A percentile compares a stretch with the other conserved stretches of the same genome.
These are phyloP conservation scores for Acephala macrosclerotiorum DNA, from an alignment of 2,329 filamentous ascomycete genomes.

Conservation along the genomic window DNA sequence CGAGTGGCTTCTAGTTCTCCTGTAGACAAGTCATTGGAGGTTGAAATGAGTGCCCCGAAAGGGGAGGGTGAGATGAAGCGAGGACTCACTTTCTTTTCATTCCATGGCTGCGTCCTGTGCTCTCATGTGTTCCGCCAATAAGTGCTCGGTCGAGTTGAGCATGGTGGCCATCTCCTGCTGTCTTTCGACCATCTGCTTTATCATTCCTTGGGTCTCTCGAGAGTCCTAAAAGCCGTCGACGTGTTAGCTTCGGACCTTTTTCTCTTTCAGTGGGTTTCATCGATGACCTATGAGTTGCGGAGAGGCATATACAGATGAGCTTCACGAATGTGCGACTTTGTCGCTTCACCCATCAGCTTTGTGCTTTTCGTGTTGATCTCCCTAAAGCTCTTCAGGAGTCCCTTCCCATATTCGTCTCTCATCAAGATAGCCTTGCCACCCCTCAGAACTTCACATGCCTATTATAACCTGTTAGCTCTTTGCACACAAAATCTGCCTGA, in stretches of 20 bases:
- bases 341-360: conserved; percentile 12
- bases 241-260: conserved; percentile 1
- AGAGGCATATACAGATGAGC: conserved; percentile 7
- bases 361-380: conserved; percentile 5
- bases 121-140: neutral
- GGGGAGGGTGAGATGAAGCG: neutral
- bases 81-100: neutral
- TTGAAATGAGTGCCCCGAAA: neutral
- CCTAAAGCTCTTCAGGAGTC: neutral
- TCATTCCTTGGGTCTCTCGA: conserved; percentile 2
- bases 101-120: neutral
- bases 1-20: neutral
- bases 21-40: neutral
- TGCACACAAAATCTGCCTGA: neutral
- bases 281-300: neutral
- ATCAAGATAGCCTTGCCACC: conserved; percentile 2
- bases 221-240: neutral
- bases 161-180: neutral
- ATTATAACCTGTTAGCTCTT: neutral
- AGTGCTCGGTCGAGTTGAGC: neutral
- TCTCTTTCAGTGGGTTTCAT: neutral
- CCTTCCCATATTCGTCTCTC: conserved; percentile 10
- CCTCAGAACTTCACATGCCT: conserved; percentile 3
- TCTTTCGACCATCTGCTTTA: neutral
- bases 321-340: conserved; percentile 8